Evolutionary conservation across 441 rosid genomes (phyloP).

Genomic region (Metrosideros polymorpha): DNA sequence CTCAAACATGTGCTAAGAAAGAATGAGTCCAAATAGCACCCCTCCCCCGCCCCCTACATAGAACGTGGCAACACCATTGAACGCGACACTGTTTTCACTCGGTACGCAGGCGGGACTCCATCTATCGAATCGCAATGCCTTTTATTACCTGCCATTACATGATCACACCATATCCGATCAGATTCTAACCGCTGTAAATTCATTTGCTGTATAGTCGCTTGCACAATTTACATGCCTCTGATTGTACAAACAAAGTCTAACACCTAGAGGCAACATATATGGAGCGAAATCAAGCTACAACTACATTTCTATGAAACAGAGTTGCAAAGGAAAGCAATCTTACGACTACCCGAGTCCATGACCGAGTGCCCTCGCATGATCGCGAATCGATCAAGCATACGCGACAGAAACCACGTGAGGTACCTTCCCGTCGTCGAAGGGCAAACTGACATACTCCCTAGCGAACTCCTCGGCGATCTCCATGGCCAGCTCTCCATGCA

Average conservation of each 20-base stretch:
- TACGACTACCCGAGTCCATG: not conserved
- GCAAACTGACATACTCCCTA: conserved; percentile 56
- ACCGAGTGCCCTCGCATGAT: not conserved
- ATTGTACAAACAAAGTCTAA: not conserved
- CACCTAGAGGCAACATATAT: not conserved
- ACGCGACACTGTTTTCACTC: not conserved
- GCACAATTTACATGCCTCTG: not conserved
- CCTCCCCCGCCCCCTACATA: not conserved
- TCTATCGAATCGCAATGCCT: not conserved
- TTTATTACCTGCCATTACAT: not conserved
- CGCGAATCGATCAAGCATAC: not conserved
- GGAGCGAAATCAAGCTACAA: not conserved
- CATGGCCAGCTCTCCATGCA: conserved; percentile 54
- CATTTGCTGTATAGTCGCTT: not conserved
- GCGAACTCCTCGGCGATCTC: conserved; percentile 80
- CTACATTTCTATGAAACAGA: not conserved
- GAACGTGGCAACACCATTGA: not conserved
- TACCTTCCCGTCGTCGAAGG: conserved; percentile 61
- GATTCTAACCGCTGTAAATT: not conserved
- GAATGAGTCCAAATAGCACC: not conserved
- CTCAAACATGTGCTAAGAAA: not conserved
- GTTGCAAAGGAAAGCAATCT: not conserved
- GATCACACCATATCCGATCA: not conserved
- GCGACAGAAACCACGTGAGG: conserved; percentile 24
- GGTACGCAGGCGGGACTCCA: not conserved